phyloP scores from a whole-genome alignment of 331 rosid species.

The Malus hybrid region DNA sequence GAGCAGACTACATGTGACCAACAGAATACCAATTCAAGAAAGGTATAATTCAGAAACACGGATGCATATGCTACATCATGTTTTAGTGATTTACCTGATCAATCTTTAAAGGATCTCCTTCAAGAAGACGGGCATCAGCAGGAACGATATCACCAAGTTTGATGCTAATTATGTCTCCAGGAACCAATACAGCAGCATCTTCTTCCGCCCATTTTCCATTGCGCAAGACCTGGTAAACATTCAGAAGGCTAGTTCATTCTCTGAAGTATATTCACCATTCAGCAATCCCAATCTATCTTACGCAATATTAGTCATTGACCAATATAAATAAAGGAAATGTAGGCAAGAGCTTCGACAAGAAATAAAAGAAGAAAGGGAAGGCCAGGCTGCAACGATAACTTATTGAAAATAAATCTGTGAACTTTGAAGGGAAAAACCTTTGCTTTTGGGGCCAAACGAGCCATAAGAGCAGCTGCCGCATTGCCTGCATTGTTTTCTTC shows the following conservation, averaged over 20 bases:
- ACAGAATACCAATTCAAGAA: conserved; percentile 3
- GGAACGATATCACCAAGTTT: conserved; percentile 75
- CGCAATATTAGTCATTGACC: too few species aligned
- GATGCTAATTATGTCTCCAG: conserved; percentile 70
- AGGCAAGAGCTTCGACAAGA: neutral
- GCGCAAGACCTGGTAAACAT: conserved; percentile 38
- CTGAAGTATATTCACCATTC: neutral
- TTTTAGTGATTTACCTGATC: conserved; percentile 41
- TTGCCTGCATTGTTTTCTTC: conserved; percentile 82
- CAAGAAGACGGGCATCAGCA: conserved; percentile 69
- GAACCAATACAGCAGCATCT: conserved; percentile 68
- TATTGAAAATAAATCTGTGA: neutral
- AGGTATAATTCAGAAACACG: neutral
- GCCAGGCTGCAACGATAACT: neutral
- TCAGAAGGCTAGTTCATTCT: neutral
- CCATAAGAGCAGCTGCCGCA: conserved; percentile 73
- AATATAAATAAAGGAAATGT: neutral
- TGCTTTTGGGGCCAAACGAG: conserved; percentile 65
- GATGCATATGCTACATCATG: neutral
- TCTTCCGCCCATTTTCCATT: conserved; percentile 77
- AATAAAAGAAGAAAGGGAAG: neutral
- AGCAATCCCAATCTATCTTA: neutral
- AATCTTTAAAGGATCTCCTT: conserved; percentile 76
- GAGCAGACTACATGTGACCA: conserved; percentile 53
- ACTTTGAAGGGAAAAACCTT: conserved; percentile 29